Conservation (phyloP, 768 basidiomycete genomes). For the Tricholoma saponaceum region DNA sequence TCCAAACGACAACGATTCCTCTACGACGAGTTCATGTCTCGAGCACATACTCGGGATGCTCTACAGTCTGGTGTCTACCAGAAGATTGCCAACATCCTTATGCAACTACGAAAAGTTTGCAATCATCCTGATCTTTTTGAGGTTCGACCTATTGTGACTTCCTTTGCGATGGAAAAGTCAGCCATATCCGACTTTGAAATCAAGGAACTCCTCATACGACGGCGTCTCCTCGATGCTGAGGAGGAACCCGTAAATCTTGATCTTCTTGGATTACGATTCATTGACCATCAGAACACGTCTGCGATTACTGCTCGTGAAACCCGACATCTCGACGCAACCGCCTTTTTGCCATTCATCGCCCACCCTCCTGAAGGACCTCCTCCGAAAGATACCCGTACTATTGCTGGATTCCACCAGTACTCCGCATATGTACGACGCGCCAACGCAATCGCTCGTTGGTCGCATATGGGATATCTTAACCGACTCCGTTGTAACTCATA, state of each 20-base stretch:
- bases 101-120: constrained; percentile 97
- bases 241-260: constrained; percentile 58
- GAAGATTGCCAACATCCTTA: constrained; percentile 90
- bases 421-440: constrained; percentile 45
- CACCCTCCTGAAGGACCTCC: constrained; percentile 63
- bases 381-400: constrained; percentile 69
- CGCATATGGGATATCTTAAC: constrained; percentile 72
- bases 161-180: constrained; percentile 70
- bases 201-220: constrained; percentile 83
- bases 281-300: constrained; percentile 50
- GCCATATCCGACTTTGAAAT: constrained; percentile 78
- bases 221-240: constrained; percentile 55
- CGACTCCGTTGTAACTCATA: constrained; percentile 53
- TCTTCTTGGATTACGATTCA: constrained; percentile 60
- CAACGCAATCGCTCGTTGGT: constrained; percentile 56
- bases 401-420: constrained; percentile 64
- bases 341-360: constrained; percentile 45
- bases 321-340: constrained; percentile 54
- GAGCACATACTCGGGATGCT: constrained; percentile 78
- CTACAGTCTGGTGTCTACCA: constrained; percentile 83
- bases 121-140: constrained; percentile 94
- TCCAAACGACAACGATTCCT: constrained; percentile 93
- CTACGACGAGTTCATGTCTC: constrained; percentile 94
- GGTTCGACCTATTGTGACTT: constrained; percentile 78
- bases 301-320: constrained; percentile 50